These are phyloP conservation scores for Allomyces macrogynus DNA, from an alignment of 192 early-diverging fungal genomes.

Conservation along the genomic window DNA sequence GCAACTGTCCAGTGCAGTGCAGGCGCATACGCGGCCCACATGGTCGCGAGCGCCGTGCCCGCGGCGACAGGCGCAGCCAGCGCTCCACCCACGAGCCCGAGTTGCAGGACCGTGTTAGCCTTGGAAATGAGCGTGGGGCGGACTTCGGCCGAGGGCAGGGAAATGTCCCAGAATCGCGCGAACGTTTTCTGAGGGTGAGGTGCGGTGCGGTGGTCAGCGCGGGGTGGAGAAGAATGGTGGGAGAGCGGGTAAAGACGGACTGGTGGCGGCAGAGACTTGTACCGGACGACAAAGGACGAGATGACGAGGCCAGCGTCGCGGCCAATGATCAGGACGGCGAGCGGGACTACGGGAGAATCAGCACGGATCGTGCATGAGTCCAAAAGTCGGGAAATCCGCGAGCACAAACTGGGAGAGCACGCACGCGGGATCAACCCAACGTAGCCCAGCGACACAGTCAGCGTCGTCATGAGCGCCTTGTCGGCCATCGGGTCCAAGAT, in stretches of 20 bases:
- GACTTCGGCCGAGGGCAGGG: slow-evolving; percentile 79
- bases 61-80: slow-evolving; percentile 44
- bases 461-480: slow-evolving; percentile 75
- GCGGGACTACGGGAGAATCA: slow-evolving; percentile 16
- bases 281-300: slow-evolving; percentile 63
- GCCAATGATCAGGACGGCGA: slow-evolving; percentile 66
- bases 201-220: slow-evolving; percentile 3
- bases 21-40: slow-evolving; percentile 32
- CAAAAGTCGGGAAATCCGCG: no score
- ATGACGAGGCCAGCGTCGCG: slow-evolving; percentile 63
- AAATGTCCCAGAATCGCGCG: slow-evolving; percentile 66
- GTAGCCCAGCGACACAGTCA: slow-evolving; percentile 57
- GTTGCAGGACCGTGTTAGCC: slow-evolving; percentile 71
- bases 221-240: not conserved
- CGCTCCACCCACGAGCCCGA: slow-evolving; percentile 54
- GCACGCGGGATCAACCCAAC: slow-evolving; percentile 50
- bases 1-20: slow-evolving; percentile 20
- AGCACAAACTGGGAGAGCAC: not conserved
- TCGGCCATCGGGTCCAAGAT: slow-evolving; percentile 87
- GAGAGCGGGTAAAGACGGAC: slow-evolving; percentile 14
- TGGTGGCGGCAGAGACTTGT: slow-evolving; percentile 65
- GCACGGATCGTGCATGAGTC: not conserved
- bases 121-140: slow-evolving; percentile 73
- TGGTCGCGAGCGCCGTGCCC: slow-evolving; percentile 20
- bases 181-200: slow-evolving; percentile 48